Base-by-base conservation (phyloP, 2,329 filamentous ascomycete genomes). In the Rhinocladiella similis region DNA sequence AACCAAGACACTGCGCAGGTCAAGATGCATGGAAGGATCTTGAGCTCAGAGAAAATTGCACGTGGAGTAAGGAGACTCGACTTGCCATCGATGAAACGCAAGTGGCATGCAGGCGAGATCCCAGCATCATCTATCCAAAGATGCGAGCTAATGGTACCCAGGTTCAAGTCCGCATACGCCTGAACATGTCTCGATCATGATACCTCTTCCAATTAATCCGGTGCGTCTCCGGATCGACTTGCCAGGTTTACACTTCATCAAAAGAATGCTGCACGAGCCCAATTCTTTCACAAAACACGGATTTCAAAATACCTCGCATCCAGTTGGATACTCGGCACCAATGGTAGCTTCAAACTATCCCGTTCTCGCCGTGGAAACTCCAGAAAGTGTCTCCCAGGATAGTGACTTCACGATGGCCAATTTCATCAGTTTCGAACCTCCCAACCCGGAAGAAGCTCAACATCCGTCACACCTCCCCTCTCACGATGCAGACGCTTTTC, bases 51-150 rank as follows among this genome's bases (percentile, higher is more conserved):
- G 12, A 12, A 47, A 20, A n/a, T 39, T 50, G 36, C 35, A 49
- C 22, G 52, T 14, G 52, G 19, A 20, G 18, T 50, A 19, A 49
- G 52, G 16, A 50, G 52, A 19, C 52, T 50, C 19, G 20, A 49
- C 33, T 9, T 49, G n/a, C 46, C 52, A 22, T 35, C 36, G 12
- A 27, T 33, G 43, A 20, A 33, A 29, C 43, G 42, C 5, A 54
- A 54, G 19, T 50, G 35, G 16, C 5, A 36, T 38, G 19, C 22
- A 25, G 39, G 38, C 6, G 10, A 42, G 39, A 4, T 12, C 6
- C 29, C 33, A 25, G n/a, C 7, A 5, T 41, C 18, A 5, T 41
- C 14, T 18, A 25, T 18, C 6, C 16, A 2, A 33, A 27, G 16
- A 18, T 42, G 10, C 10, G 29, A 33, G 29, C 38, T 41, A 16